A percentile compares a stretch with the other conserved stretches of the same genome.
Conservation (phyloP, 1,139 yeast genomes). For the Nakaseomyces bracarensis region DNA sequence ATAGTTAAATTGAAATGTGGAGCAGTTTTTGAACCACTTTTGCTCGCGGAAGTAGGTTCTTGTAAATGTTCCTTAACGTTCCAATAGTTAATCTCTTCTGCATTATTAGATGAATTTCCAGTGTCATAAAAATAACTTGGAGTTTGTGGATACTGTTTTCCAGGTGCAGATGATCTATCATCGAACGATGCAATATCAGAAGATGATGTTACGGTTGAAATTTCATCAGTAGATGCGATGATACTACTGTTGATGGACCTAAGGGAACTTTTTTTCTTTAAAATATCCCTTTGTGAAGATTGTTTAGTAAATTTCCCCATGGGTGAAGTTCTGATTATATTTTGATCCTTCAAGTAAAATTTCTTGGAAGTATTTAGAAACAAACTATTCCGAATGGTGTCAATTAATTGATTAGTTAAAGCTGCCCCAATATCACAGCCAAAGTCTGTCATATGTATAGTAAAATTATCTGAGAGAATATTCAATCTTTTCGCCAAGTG, state of each 20-base stretch:
- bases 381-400: constrained; percentile 34
- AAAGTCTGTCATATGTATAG: constrained; percentile 66
- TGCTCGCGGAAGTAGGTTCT: background rate
- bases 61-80: constrained; percentile 46
- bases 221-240: constrained; percentile 25
- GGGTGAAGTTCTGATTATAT: constrained; percentile 10
- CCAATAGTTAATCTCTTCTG: constrained; percentile 48
- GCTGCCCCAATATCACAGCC: constrained; percentile 56
- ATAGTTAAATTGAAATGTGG: constrained; percentile 9
- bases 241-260: constrained; percentile 23
- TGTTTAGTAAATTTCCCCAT: constrained; percentile 14
- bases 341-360: constrained; percentile 39
- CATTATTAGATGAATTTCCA: constrained; percentile 15
- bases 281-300: constrained; percentile 12
- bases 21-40: constrained; percentile 11
- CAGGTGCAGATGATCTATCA: constrained; percentile 21
- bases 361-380: constrained; percentile 37
- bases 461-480: constrained; percentile 38
- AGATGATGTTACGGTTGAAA: constrained; percentile 25
- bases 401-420: constrained; percentile 44
- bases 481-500: constrained; percentile 37
- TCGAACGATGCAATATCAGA: constrained; percentile 30
- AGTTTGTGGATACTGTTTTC: constrained; percentile 29
- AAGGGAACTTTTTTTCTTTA: constrained; percentile 24
- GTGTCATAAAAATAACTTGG: constrained; percentile 30